Evolutionary conservation across 768 basidiomycete genomes (phyloP).

Genomic region (Cystobasidium tubakii): DNA sequence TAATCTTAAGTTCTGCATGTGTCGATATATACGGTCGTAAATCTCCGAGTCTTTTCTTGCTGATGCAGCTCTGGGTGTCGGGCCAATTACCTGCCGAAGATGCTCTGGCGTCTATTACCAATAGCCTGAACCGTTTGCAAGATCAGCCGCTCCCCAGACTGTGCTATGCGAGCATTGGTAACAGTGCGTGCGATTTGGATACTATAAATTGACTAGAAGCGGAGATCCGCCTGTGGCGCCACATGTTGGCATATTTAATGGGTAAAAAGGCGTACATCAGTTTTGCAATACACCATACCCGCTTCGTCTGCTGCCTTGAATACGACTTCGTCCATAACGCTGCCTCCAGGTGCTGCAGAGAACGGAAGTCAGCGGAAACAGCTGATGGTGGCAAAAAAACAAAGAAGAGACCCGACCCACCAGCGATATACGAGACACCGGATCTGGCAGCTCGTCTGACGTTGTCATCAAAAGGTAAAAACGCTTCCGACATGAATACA

Average conservation of each 20-base stretch:
- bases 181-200: too few species aligned
- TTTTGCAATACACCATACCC: constrained; percentile 83
- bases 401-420: neutral
- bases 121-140: too few species aligned
- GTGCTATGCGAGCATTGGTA: too few species aligned
- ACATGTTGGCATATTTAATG: neutral
- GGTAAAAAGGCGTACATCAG: constrained; percentile 70
- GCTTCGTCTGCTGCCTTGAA: constrained; percentile 95
- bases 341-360: constrained; percentile 57
- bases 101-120: too few species aligned
- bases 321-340: constrained; percentile 95
- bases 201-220: too few species aligned
- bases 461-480: constrained; percentile 99
- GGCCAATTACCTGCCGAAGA: too few species aligned
- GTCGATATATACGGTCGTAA: too few species aligned
- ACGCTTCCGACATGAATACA: constrained; percentile 90
- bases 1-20: too few species aligned
- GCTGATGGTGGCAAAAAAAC: constrained; percentile 52
- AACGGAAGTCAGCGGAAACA: neutral
- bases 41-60: too few species aligned
- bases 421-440: constrained; percentile 80
- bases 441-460: constrained; percentile 87
- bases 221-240: too few species aligned
- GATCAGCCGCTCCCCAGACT: too few species aligned
- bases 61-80: too few species aligned